phyloP scores from a whole-genome alignment of 2,329 filamentous ascomycete species.

The Sclerotinia borealis region DNA sequence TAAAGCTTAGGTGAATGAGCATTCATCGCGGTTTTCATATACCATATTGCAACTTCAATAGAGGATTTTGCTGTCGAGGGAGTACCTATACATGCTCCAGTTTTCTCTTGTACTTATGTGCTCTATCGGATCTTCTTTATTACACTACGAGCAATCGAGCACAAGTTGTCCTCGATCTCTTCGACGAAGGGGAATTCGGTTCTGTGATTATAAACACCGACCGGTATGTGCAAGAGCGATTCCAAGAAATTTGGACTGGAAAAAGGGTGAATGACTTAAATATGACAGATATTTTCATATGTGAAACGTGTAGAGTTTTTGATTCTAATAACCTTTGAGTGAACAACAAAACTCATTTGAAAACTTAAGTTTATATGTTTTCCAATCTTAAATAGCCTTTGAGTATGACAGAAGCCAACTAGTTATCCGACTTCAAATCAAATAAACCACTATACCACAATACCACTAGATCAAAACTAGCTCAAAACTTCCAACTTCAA shows the following conservation, averaged over 20 bases:
- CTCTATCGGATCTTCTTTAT: background rate
- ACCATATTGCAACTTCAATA: background rate
- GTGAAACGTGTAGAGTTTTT: no score
- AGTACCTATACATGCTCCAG: background rate
- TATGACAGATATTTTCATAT: background rate
- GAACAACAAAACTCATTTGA: no score
- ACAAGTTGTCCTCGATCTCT: no score
- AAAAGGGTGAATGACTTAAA: background rate
- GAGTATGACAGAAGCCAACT: background rate
- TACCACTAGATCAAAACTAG: background rate
- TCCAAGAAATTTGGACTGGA: background rate
- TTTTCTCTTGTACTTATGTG: background rate
- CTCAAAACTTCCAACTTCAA: no score
- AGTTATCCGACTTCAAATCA: background rate
- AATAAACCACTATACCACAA: background rate
- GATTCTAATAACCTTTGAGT: no score
- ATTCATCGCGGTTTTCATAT: background rate
- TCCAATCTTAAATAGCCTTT: background rate
- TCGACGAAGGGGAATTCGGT: no score
- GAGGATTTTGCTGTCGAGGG: background rate
- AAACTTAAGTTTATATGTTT: no score
- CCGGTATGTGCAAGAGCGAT: background rate
- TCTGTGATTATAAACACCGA: no score
- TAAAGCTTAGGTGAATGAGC: background rate
- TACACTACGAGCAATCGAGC: background rate